Base-by-base conservation (phyloP, 2,329 filamentous ascomycete genomes). In the Aphanocladium album region DNA sequence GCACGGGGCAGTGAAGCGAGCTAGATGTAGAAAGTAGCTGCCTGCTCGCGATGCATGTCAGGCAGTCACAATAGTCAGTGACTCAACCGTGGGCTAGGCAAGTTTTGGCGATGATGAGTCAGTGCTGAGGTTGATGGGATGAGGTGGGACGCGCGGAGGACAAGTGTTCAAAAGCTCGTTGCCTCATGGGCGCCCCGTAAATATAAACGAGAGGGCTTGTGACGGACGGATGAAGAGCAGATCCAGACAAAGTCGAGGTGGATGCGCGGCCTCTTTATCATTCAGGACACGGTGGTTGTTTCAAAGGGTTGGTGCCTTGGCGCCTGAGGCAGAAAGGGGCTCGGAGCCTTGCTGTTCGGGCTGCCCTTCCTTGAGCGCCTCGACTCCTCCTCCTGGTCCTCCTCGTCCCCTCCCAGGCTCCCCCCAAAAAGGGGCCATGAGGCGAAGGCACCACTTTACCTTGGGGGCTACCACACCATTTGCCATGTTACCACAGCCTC, bases 231-330 rank as follows among this genome's bases (percentile, higher is more conserved):
- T 45, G 30, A 43, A 23, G 41, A 43, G 37, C n/a, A 37, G 41
- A 35, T 16, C 16, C 30, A 45, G 41, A 47, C 9, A 27, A 47
- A 65, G 47, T 45, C 63, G 66, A 58, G 67, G 65, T 66, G 65
- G 68, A 56, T 61, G 65, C 65, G 61, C 58, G 64, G 61, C 50
- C 57, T 72, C 68, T 74, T 75, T 75, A 75, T 74, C 67, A 65
- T 67, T 59, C 62, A 71, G 69, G 69, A 69, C 69, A 71, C 67
- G 64, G 62, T 69, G 63, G 64, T 64, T 49, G 60, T 52, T 60
- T 30, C 47, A 2, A 21, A 30, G 54, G 62, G 64, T 7, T 17
- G 6, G 1, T 45, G 47, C 47, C 30, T 37, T 35, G 47, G 1
- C 66, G 71, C 71, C 71, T 73, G 67, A 73, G 71, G 71, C 69